phyloP scores from a whole-genome alignment of 768 basidiomycete genomes.

The Candolleomyces eurysporus region DNA sequence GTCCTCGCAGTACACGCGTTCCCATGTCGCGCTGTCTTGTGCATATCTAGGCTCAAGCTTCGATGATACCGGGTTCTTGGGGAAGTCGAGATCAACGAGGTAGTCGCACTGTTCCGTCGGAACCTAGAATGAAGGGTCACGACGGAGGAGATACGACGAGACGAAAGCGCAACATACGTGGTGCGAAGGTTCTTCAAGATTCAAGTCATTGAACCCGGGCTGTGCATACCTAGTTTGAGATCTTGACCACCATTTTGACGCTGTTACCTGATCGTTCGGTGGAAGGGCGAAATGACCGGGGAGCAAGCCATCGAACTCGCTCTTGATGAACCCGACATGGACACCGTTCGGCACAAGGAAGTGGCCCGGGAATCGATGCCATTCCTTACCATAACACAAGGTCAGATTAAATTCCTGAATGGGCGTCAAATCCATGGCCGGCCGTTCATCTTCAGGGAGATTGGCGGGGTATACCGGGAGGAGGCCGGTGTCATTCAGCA shows the following conservation, averaged over 20 bases:
- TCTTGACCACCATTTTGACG: constrained; percentile 46
- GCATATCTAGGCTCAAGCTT: constrained; percentile 79
- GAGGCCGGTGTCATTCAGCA: constrained; percentile 72
- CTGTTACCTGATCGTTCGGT: not conserved
- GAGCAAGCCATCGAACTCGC: constrained; percentile 85
- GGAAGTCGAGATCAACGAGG: constrained; percentile 88
- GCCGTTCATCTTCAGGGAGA: constrained; percentile 37
- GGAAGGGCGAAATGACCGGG: constrained; percentile 70
- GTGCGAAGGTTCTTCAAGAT: constrained; percentile 71
- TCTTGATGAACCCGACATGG: constrained; percentile 85
- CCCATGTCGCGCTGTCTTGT: constrained; percentile 66
- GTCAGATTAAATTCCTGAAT: constrained; percentile 69
- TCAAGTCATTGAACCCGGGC: constrained; percentile 80
- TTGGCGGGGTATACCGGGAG: constrained; percentile 45
- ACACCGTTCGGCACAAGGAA: constrained; percentile 85
- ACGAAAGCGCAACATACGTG: constrained; percentile 53
- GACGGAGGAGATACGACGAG: constrained; percentile 1
- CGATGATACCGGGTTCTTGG: constrained; percentile 55
- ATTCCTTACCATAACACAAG: constrained; percentile 91
- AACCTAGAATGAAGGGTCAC: constrained; percentile 45
- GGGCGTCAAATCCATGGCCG: constrained; percentile 63
- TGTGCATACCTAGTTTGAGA: constrained; percentile 63
- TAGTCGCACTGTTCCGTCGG: constrained; percentile 78
- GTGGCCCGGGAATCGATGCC: constrained; percentile 92
- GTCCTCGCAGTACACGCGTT: constrained; percentile 72